Evolutionary conservation across 495 filamentous ascomycete genomes (phyloP).

Genomic region (Xylaria longipes): DNA sequence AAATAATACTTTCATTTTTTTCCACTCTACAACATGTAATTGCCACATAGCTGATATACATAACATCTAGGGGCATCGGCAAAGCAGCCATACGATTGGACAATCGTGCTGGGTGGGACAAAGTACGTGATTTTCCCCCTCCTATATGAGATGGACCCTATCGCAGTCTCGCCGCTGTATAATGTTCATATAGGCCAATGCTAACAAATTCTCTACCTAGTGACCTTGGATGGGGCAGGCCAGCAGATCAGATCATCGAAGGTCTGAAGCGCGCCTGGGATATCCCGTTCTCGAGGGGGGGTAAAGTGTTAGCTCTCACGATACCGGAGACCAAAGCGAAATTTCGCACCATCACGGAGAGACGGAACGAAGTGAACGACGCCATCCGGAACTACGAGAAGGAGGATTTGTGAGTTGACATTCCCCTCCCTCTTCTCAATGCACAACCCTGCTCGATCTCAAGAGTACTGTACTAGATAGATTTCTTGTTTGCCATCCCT

Average conservation of each 20-base stretch:
- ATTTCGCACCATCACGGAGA: slow-evolving; percentile 40
- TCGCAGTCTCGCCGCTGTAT: background rate
- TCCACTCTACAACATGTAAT: background rate
- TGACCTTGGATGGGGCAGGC: slow-evolving; percentile 51
- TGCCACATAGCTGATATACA: slow-evolving; percentile 8
- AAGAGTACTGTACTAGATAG: background rate
- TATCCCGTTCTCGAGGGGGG: slow-evolving; percentile 49
- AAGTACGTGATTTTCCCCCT: slow-evolving; percentile 50
- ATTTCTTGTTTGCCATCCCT: background rate
- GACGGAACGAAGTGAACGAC: slow-evolving; percentile 57
- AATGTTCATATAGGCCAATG: background rate
- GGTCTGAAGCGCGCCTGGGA: slow-evolving; percentile 54
- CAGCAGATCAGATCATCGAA: slow-evolving; percentile 46
- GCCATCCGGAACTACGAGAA: slow-evolving; percentile 54
- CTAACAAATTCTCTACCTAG: slow-evolving; percentile 27
- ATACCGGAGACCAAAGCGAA: slow-evolving; percentile 55
- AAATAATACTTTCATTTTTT: too few relatives aligned
- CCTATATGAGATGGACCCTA: background rate
- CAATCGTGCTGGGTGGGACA: slow-evolving; percentile 63
- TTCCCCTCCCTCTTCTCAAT: background rate
- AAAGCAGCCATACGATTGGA: slow-evolving; percentile 48
- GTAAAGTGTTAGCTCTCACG: slow-evolving; percentile 65
- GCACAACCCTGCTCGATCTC: background rate
- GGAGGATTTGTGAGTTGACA: slow-evolving; percentile 54
- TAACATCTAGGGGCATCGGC: slow-evolving; percentile 27